These are phyloP conservation scores for Pseudozyma sp. DNA, from an alignment of 1,284 basidiomycete species.

Conservation along the genomic window DNA sequence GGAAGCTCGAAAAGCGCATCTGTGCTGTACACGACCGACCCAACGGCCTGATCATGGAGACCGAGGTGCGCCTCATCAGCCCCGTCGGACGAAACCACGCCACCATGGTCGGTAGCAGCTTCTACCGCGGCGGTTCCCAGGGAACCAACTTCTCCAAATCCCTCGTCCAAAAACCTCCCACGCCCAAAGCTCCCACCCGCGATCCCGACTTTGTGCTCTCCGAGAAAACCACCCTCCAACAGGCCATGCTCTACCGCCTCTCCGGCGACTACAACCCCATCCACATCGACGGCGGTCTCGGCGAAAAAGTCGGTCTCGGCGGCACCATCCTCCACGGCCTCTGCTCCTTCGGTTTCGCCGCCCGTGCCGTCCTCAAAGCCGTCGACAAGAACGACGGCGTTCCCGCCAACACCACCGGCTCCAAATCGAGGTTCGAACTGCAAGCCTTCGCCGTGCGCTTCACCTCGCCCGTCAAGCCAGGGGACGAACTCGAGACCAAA, in stretches of 20 bases:
- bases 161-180: conserved; percentile 39
- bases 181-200: conserved; percentile 43
- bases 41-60: conserved; percentile 59
- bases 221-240: conserved; percentile 45
- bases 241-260: conserved; percentile 62
- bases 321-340: conserved; percentile 64
- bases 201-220: conserved; percentile 43
- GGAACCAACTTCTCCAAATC: conserved; percentile 55
- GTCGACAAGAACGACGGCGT: conserved; percentile 50
- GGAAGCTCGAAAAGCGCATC: conserved; percentile 60
- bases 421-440: conserved; percentile 26
- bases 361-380: conserved; percentile 56
- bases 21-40: conserved; percentile 57
- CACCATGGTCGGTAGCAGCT: conserved; percentile 57
- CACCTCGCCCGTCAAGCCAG: conserved; percentile 59
- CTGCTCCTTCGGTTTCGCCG: conserved; percentile 59
- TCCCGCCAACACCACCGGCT: conserved; percentile 27
- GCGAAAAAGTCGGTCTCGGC: conserved; percentile 52
- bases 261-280: conserved; percentile 61
- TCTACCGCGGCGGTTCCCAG: conserved; percentile 62
- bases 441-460: conserved; percentile 54
- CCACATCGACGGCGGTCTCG: conserved; percentile 60
- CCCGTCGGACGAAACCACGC: conserved; percentile 53
- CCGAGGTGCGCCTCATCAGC: conserved; percentile 51
- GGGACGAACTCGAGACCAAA: conserved; percentile 56